Conservation (phyloP, 2,329 filamentous ascomycete species). For the Fusarium musae region DNA sequence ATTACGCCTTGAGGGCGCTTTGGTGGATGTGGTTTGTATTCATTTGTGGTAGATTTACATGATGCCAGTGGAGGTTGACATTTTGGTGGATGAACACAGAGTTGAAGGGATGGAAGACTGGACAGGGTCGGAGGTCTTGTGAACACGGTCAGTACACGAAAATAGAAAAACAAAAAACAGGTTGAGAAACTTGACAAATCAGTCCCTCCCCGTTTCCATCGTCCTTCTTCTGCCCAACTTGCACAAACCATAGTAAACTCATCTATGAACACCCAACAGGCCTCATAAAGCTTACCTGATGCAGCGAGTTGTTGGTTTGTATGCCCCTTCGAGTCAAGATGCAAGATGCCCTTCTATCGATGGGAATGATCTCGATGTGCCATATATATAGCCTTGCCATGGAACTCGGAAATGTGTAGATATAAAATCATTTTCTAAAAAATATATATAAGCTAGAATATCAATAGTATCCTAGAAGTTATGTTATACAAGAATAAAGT, state of each 20-base stretch:
- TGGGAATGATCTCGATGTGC: not conserved
- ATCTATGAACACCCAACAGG: not conserved
- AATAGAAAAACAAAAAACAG: not conserved
- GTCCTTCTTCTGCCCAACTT: not conserved
- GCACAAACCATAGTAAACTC: too few relatives aligned
- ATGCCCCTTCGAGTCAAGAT: not conserved
- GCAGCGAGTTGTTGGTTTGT: not conserved
- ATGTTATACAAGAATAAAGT: too few relatives aligned
- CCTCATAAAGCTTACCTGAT: not conserved
- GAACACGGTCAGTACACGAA: not conserved
- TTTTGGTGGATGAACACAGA: not conserved
- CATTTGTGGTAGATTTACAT: not conserved
- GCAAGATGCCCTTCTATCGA: not conserved
- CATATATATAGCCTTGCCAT: not conserved
- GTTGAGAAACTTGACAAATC: not conserved
- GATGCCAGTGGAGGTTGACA: not conserved
- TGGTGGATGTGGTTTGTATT: not conserved
- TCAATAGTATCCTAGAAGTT: too few relatives aligned
- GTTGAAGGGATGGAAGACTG: not conserved
- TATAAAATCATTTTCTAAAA: too few relatives aligned
- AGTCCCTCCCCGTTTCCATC: not conserved
- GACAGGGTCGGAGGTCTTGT: not conserved
- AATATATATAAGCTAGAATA: too few relatives aligned
- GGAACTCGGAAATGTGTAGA: not conserved
- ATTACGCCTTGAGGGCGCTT: not conserved